Base-by-base conservation (phyloP, 2,329 filamentous ascomycete genomes). In the Hypoxylon sp. region DNA sequence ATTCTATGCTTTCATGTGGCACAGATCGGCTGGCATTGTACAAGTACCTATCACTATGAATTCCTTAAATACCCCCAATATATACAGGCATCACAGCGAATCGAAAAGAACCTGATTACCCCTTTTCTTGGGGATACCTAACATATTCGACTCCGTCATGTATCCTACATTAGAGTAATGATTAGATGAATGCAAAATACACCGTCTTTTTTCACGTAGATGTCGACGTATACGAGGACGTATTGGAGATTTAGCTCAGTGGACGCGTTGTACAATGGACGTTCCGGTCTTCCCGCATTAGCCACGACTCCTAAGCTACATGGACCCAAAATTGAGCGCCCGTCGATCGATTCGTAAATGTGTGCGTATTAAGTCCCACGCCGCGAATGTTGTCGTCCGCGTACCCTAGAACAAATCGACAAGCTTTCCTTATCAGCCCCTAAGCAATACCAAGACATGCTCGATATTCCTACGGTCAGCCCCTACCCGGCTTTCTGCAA, bases 21-120 rank as follows among this genome's bases (percentile, higher is more conserved):
- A 60, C 63, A 50, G 47, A 54, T 50, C 50, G 51, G 44, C 53
- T 66, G 57, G 37, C 44, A 57, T 65, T 51, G 53, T 51, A 54
- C 66, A 26, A 26, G 26, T 26, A 54, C 31, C n/a, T 46, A 42
- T 42, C 13, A 24, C n/a, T 13, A 14, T 14, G 42, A 26, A 24
- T 17, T 10, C 3, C 22, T 39, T n/a, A 14, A 39, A 39, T 17
- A 31, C 5, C 5, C 19, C 19, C 19, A 22, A 22, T 22, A 22
- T 22, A 22, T 14, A 14, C 22, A 29, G 22, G n/a, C 26, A 44
- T 44, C n/a, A 42, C 29, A n/a, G 39, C 50, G 35, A 24, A 26
- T 19, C 39, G 14, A 13, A 29, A 17, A 29, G 3, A 9, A 9
- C 29, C 29, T 31, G 29, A 31, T 31, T 9, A 31, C 29, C 6